phyloP scores from a whole-genome alignment of 305 asterid genomes.

The Fraxinus platypoda region DNA sequence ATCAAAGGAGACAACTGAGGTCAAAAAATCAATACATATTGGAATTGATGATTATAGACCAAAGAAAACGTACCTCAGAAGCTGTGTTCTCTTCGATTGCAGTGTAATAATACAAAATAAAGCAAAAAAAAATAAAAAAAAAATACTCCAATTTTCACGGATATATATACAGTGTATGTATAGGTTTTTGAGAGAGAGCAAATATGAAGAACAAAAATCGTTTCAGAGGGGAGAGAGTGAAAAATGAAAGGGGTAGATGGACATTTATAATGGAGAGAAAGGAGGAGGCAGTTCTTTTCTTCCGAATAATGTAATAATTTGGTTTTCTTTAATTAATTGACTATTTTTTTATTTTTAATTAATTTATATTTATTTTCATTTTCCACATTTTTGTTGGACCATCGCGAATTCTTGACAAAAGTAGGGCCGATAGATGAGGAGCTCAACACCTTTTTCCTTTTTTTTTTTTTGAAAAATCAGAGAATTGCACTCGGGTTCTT shows the following conservation, averaged over 20 bases:
- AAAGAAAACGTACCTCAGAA: constrained; percentile 56
- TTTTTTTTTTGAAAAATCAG: background rate
- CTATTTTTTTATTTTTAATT: background rate
- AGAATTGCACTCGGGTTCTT: background rate
- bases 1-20: constrained; percentile 20
- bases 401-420: background rate
- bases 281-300: background rate
- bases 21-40: constrained; percentile 6
- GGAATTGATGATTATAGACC: constrained; percentile 25
- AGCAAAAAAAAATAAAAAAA: background rate
- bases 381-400: background rate
- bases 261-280: constrained; percentile 24
- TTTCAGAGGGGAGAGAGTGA: constrained; percentile 21
- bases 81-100: constrained; percentile 41
- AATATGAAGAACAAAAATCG: constrained; percentile 24
- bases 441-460: background rate
- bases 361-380: background rate
- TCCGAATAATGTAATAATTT: background rate
- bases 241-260: constrained; percentile 14
- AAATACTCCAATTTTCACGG: constrained; percentile 34
- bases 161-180: constrained; percentile 1
- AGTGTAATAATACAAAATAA: constrained; percentile 33
- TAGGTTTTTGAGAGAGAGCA: constrained; percentile 22
- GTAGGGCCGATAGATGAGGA: constrained; percentile 1
- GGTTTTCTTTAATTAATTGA: background rate